Conservation (phyloP, 208 protist genomes). For the Porcisia deanei region DNA sequence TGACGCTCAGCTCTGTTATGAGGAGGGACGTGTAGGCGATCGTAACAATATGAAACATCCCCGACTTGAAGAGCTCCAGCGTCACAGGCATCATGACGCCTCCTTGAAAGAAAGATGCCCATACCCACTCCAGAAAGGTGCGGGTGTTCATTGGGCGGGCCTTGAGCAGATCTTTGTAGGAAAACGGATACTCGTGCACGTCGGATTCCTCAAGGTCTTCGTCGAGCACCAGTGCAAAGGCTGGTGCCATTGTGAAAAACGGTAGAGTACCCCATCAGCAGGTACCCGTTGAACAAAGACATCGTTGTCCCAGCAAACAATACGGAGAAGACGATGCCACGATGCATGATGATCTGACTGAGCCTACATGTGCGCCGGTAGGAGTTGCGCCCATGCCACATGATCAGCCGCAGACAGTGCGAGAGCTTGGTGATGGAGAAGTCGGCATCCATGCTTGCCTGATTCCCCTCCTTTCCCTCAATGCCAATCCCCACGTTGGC, state of each 20-base stretch:
- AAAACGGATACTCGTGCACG: slow-evolving; percentile 95
- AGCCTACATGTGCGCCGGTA: slow-evolving; percentile 93
- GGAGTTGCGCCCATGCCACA: slow-evolving; percentile 89
- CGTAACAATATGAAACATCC: slow-evolving; percentile 96
- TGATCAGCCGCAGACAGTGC: slow-evolving; percentile 87
- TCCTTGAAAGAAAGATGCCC: slow-evolving; percentile 89
- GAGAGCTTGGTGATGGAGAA: slow-evolving; percentile 97
- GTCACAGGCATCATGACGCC: slow-evolving; percentile 97
- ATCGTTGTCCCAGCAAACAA: slow-evolving; percentile 98
- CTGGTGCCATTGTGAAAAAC: slow-evolving; percentile 97
- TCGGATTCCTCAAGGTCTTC: slow-evolving; percentile 94
- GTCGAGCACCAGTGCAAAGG: slow-evolving; percentile 98
- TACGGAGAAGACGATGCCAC: slow-evolving; percentile 98
- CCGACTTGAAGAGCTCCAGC: slow-evolving; percentile 94
- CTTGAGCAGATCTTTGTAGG: slow-evolving; percentile 98
- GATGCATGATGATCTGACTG: slow-evolving; percentile 98
- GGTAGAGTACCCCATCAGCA: slow-evolving; percentile 97
- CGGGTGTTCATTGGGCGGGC: slow-evolving; percentile 88
- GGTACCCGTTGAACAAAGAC: slow-evolving; percentile 96
- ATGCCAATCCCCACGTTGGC: slow-evolving; percentile 98
- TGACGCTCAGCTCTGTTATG: slow-evolving; percentile 97
- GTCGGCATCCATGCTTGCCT: slow-evolving; percentile 98
- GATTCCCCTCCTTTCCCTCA: slow-evolving; percentile 98
- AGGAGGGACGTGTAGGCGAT: slow-evolving; percentile 98
- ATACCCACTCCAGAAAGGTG: slow-evolving; percentile 86